Evolutionary conservation across 2,329 filamentous ascomycete species (phyloP).

Genomic region (Clonostachys rosea): DNA sequence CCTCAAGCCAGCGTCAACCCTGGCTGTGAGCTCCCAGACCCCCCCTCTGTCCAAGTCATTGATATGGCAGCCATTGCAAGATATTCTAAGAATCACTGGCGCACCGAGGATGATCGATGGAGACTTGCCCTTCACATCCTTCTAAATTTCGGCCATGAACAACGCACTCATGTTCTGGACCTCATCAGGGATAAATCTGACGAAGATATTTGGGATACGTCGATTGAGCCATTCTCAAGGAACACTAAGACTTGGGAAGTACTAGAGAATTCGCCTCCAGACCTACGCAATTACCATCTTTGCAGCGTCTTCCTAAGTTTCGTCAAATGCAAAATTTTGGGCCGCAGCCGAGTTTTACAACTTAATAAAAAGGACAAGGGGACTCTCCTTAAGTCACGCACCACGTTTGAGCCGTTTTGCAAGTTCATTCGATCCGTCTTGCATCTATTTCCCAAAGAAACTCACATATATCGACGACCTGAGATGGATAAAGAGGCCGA

Average conservation of each 20-base stretch:
- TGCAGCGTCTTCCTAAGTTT: conserved; percentile 22
- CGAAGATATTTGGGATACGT: conserved; percentile 10
- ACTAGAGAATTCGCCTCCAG: conserved; percentile 4
- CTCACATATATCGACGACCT: conserved; percentile 16
- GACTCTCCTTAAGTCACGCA: conserved; percentile 5
- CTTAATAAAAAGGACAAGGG: conserved; percentile 10
- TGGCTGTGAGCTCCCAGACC: not conserved
- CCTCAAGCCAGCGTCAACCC: no score
- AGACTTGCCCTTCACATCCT: conserved; percentile 19
- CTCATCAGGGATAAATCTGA: conserved; percentile 8
- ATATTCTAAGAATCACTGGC: conserved; percentile 13
- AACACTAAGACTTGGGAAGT: conserved; percentile 6
- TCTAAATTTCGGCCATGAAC: conserved; percentile 18
- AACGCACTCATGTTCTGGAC: conserved; percentile 17
- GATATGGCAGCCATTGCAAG: conserved; percentile 11
- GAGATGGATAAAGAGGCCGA: conserved; percentile 10
- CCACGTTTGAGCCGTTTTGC: conserved; percentile 13
- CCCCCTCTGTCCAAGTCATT: not conserved
- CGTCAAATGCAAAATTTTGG: conserved; percentile 12
- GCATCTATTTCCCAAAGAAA: conserved; percentile 20
- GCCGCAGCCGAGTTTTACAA: conserved; percentile 10
- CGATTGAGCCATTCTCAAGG: conserved; percentile 7
- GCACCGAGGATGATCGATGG: conserved; percentile 17
- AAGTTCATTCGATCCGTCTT: conserved; percentile 16
- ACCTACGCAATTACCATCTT: conserved; percentile 19